Conservation (phyloP, 1,284 basidiomycete genomes). For the Pseudozyma sp. region DNA sequence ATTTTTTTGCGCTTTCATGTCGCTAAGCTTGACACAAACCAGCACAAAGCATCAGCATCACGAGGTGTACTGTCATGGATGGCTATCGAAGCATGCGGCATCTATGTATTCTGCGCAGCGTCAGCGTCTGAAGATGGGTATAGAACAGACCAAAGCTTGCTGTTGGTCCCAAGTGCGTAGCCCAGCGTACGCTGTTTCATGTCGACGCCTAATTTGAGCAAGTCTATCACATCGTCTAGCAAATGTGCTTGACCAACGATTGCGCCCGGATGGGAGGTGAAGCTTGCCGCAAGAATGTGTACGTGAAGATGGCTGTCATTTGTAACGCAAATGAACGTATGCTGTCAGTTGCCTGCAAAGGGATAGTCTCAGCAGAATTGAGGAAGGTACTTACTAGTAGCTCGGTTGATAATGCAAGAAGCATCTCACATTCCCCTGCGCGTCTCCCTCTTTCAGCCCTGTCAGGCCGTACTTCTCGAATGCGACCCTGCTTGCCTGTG, state of each 20-base stretch:
- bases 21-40: no score
- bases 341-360: no score
- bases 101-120: no score
- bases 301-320: slow-evolving; percentile 86
- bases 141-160: slow-evolving; percentile 48
- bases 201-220: slow-evolving; percentile 74
- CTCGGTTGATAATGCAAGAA: slow-evolving; percentile 96
- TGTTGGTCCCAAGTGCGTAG: slow-evolving; percentile 75
- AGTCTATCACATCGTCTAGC: slow-evolving; percentile 85
- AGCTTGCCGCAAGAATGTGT: slow-evolving; percentile 79
- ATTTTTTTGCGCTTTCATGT: no score
- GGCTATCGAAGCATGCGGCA: no score
- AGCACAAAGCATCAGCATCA: no score
- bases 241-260: slow-evolving; percentile 91
- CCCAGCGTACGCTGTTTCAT: slow-evolving; percentile 81
- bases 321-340: not conserved
- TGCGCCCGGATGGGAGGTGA: slow-evolving; percentile 58
- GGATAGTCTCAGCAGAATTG: not conserved
- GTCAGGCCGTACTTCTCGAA: slow-evolving; percentile 76
- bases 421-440: slow-evolving; percentile 74
- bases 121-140: slow-evolving; percentile 1
- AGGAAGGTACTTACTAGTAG: slow-evolving; percentile 78
- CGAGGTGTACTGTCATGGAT: no score
- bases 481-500: slow-evolving; percentile 74
- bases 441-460: slow-evolving; percentile 70